A percentile compares a stretch with the other conserved stretches of the same genome.
Conservation (phyloP, 2,329 filamentous ascomycete species). For the Aspergillus novofumigatus region DNA sequence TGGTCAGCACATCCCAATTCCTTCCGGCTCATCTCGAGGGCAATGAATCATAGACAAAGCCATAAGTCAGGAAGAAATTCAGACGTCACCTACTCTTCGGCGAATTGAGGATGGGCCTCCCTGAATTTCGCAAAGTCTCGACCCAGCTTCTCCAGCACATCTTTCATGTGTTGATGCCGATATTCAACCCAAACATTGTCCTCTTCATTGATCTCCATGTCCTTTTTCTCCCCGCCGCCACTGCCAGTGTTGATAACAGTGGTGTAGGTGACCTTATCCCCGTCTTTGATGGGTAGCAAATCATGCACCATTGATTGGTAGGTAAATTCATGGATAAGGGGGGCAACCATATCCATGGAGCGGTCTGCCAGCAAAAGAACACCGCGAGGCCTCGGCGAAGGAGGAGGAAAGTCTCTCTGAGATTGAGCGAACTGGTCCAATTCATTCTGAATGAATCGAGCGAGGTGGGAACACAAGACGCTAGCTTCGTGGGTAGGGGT, state of each 20-base stretch:
- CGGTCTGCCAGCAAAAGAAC: constrained; percentile 84
- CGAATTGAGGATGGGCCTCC: constrained; percentile 86
- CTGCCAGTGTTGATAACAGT: constrained; percentile 73
- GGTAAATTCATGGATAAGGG: constrained; percentile 90
- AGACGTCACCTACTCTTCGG: constrained; percentile 54
- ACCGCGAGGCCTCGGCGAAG: constrained; percentile 68
- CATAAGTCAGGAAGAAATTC: not conserved
- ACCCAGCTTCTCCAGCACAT: constrained; percentile 90
- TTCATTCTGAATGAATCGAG: constrained; percentile 86
- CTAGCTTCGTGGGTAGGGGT: constrained; percentile 77
- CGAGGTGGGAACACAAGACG: constrained; percentile 82
- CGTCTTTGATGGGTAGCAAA: constrained; percentile 79
- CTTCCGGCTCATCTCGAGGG: constrained; percentile 5
- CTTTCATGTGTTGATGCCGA: constrained; percentile 94
- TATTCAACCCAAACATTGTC: constrained; percentile 96
- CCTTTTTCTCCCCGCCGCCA: constrained; percentile 70
- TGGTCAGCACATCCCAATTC: constrained; percentile 1
- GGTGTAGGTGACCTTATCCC: constrained; percentile 81
- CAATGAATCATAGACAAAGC: not conserved
- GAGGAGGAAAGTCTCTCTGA: constrained; percentile 77
- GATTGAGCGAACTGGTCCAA: constrained; percentile 83
- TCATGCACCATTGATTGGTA: constrained; percentile 99
- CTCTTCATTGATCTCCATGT: constrained; percentile 85
- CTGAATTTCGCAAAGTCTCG: constrained; percentile 90
- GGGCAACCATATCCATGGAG: constrained; percentile 86